These are phyloP conservation scores for Neurospora sp. DNA, from an alignment of 495 filamentous ascomycete genomes.

Conservation along the genomic window DNA sequence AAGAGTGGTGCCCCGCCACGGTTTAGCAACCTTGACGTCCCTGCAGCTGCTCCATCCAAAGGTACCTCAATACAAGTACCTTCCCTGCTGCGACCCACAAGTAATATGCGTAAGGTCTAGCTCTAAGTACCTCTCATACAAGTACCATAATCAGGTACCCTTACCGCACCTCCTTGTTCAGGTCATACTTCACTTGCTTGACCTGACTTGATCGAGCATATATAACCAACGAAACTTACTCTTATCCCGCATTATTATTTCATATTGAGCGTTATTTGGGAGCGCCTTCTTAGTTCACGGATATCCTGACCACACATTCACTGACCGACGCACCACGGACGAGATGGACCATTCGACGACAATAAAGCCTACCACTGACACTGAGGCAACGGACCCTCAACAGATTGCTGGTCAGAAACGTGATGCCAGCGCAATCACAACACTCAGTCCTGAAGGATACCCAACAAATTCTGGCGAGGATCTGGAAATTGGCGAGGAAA, in stretches of 20 bases:
- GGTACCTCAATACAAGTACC: neutral
- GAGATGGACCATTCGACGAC: neutral
- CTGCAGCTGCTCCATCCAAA: neutral
- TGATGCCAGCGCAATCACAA: neutral
- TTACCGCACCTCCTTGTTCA: neutral
- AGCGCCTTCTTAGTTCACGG: neutral
- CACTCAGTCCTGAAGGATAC: no score
- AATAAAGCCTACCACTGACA: neutral
- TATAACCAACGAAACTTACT: neutral
- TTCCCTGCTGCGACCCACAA: neutral
- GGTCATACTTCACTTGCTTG: neutral
- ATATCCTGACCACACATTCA: neutral
- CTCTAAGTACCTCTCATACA: neutral
- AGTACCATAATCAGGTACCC: neutral
- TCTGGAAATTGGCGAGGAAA: neutral
- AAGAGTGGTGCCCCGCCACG: neutral
- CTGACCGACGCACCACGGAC: neutral
- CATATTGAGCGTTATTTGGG: neutral
- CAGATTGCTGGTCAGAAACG: neutral
- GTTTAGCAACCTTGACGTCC: neutral
- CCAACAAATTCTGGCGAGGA: neutral
- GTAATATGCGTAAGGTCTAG: neutral
- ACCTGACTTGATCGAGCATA: neutral
- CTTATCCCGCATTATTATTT: neutral
- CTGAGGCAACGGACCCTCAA: neutral